These are phyloP conservation scores for Nothopassalora personata DNA, from an alignment of 2,329 filamentous ascomycete genomes.

Conservation along the genomic window DNA sequence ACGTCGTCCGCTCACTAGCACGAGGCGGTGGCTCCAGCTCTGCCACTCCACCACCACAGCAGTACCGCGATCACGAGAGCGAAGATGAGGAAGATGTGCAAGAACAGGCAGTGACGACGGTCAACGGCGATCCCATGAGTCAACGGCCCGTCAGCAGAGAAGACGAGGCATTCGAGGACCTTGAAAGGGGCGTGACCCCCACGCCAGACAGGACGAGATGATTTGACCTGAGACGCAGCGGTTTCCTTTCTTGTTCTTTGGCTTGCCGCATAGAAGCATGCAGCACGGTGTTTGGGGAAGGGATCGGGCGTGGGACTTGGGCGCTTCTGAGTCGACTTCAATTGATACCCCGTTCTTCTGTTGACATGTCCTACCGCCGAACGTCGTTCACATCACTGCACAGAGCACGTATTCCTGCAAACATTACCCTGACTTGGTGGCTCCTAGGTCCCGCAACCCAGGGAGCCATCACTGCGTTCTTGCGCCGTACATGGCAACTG, in stretches of 20 bases:
- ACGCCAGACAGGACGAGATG: conserved; percentile 17
- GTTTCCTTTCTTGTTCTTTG: background rate
- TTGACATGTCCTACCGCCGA: background rate
- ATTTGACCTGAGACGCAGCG: background rate
- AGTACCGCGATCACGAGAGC: conserved; percentile 16
- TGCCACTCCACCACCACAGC: conserved; percentile 11
- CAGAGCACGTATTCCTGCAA: too few species aligned
- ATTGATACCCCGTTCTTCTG: background rate
- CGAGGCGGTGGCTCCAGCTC: conserved; percentile 17
- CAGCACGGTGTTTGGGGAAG: background rate
- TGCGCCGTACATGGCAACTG: too few species aligned
- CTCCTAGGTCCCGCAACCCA: too few species aligned
- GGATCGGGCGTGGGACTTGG: too few species aligned
- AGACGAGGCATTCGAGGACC: conserved; percentile 33
- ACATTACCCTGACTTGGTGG: too few species aligned
- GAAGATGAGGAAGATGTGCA: conserved; percentile 30
- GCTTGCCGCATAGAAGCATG: background rate
- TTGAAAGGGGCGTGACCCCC: conserved; percentile 28
- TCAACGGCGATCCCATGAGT: conserved; percentile 31
- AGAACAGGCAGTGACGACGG: conserved; percentile 28
- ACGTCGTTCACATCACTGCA: too few species aligned
- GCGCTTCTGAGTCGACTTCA: background rate
- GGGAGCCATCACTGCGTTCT: too few species aligned
- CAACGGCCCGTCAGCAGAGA: conserved; percentile 30
- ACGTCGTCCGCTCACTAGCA: conserved; percentile 64